phyloP scores from a whole-genome alignment of 2,329 filamentous ascomycete genomes.

The Arthrobotrys musiformis region DNA sequence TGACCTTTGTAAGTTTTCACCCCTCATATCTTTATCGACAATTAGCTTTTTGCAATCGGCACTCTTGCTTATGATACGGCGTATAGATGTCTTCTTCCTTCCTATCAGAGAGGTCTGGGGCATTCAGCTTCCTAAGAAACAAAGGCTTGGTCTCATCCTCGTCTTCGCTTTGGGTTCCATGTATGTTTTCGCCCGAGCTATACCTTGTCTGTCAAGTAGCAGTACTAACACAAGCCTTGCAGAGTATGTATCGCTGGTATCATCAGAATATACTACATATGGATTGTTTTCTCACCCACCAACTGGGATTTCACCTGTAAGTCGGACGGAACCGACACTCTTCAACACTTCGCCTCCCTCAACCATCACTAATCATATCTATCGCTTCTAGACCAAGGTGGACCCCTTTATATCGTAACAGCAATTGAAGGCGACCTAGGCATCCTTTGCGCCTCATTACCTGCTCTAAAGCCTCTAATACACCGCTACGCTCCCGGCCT shows the following conservation, averaged over 20 bases:
- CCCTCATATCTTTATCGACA: not conserved
- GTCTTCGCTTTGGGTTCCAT: slow-evolving; percentile 54
- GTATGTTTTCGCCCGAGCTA: slow-evolving; percentile 15
- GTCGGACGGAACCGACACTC: not conserved
- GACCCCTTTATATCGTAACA: slow-evolving; percentile 45
- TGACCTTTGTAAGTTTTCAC: slow-evolving; percentile 31
- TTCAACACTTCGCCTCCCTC: not conserved
- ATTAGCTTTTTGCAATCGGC: not conserved
- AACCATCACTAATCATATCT: not conserved
- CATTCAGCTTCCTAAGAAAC: slow-evolving; percentile 51
- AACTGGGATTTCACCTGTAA: slow-evolving; percentile 53
- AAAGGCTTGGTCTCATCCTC: slow-evolving; percentile 49
- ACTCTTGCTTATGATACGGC: not conserved
- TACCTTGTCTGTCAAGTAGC: not conserved
- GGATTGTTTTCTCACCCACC: slow-evolving; percentile 42
- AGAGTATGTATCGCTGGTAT: slow-evolving; percentile 53
- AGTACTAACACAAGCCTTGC: slow-evolving; percentile 2
- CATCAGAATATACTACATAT: slow-evolving; percentile 54
- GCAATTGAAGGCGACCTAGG: slow-evolving; percentile 54
- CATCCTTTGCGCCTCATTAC: slow-evolving; percentile 50
- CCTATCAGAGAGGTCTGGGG: slow-evolving; percentile 51
- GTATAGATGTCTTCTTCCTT: slow-evolving; percentile 45
- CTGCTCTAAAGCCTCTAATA: slow-evolving; percentile 49
- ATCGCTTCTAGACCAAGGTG: slow-evolving; percentile 20
- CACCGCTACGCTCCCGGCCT: slow-evolving; percentile 46